A percentile compares a stretch with the other conserved stretches of the same genome.
Evolutionary conservation across 768 basidiomycete species (phyloP).

Genomic region (Pulveroboletus sp.): DNA sequence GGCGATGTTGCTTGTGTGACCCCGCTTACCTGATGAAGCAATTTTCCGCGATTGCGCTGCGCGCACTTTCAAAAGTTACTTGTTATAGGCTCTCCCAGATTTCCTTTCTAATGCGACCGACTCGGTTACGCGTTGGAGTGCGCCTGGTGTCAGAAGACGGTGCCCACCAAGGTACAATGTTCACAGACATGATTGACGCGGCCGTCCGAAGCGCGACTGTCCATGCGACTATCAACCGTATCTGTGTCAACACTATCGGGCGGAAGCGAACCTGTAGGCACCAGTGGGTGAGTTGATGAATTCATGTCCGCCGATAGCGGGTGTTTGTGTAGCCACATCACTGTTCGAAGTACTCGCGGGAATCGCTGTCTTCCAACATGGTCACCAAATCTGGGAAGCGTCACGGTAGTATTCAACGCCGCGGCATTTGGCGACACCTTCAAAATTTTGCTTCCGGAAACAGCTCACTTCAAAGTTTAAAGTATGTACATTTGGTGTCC

Average conservation of each 20-base stretch:
- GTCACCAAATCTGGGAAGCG: conserved; percentile 1
- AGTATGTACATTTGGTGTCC: no score
- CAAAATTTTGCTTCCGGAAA: no score
- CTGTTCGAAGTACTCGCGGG: background rate
- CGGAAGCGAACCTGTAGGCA: background rate
- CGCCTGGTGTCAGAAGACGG: no score
- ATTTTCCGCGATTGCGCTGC: conserved; percentile 18
- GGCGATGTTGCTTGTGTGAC: conserved; percentile 17
- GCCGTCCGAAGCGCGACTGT: no score
- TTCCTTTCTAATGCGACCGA: conserved; percentile 2
- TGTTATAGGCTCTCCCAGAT: conserved; percentile 12
- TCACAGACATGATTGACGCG: no score
- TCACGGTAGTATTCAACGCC: no score
- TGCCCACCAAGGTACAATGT: no score
- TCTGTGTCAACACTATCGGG: background rate
- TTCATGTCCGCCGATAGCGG: background rate
- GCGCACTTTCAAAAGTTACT: conserved; percentile 15
- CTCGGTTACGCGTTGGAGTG: background rate
- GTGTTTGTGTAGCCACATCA: background rate
- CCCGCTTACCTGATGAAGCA: conserved; percentile 17
- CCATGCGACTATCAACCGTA: background rate
- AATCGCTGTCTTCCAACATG: background rate
- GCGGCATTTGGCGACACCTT: no score
- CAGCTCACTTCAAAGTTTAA: no score
- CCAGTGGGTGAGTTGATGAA: background rate